Conservation (phyloP, 2,329 filamentous ascomycete species). For the Microsporum canis region DNA sequence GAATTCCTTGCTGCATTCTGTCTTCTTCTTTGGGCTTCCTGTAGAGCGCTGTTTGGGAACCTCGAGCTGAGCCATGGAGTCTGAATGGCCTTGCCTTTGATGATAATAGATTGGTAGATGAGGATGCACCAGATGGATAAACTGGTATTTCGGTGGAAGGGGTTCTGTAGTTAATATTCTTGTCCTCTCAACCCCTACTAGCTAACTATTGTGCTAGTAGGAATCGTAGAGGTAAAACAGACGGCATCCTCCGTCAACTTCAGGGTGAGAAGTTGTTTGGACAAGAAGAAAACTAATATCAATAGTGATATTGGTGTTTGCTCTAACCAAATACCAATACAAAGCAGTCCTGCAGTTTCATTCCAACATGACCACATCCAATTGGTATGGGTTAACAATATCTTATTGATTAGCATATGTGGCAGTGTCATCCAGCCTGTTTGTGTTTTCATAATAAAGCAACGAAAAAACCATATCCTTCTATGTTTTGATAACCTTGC, state of each 20-base stretch:
- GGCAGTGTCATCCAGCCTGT: not conserved
- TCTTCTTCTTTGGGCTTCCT: not conserved
- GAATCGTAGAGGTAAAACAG: not conserved
- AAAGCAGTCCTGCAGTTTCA: not conserved
- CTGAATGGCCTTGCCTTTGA: not conserved
- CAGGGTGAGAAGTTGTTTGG: not conserved
- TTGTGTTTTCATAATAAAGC: not conserved
- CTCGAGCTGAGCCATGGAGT: not conserved
- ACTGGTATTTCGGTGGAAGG: not conserved
- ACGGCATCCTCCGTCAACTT: not conserved
- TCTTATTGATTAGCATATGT: not conserved
- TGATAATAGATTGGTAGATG: not conserved
- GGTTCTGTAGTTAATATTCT: not conserved
- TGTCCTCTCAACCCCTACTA: not conserved
- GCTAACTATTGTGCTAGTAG: not conserved
- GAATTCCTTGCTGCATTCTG: not conserved
- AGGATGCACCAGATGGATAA: not conserved
- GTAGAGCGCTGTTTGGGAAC: not conserved
- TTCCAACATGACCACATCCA: not conserved
- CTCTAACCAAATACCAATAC: not conserved
- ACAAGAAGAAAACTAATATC: not conserved
- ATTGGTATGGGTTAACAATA: not conserved
- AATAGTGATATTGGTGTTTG: not conserved
- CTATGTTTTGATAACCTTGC: constrained; percentile 1
- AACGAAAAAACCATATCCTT: not conserved